Evolutionary conservation across 129 eudicot genomes (phyloP), one percentile per base, ranked within the genome.

Genomic region (Flaveria bidentis): DNA sequence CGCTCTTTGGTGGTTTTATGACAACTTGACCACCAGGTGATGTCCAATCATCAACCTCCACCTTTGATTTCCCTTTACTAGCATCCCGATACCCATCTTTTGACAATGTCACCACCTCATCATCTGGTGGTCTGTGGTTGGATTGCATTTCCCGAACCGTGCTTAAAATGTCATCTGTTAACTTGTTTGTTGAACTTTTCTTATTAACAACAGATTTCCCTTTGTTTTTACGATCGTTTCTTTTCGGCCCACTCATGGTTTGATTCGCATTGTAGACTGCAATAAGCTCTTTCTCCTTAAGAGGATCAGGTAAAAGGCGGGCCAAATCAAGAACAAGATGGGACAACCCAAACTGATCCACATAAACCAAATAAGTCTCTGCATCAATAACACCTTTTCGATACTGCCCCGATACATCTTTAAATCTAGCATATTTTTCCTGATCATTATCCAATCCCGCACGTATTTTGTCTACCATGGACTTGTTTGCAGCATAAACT

Each of bases 291-390:
- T 51, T 82, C 83, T 86, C 93, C 84, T 87, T 94, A 79, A 39
- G 65, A 56, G 87, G 63, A 78, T 94, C 96, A 11, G 99, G 99
- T 22, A 89, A 88, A 25, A 94, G 90, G 20, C 87, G 83, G 18
- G 99, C 97, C 80, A 94, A 46, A 74, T 94, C 99, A n/a, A 73
- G 86, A 82, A 94, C 89, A 62, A 94, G 99, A 87, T 94, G 96
- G 20, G 93, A 85, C 88, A 94, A 85, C 1, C 96, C 94, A 85
- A 89, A 91, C 84, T 91, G 92, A 82, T 89, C 86, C 65, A 87
- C 97, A 74, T 85, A 85, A 7, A 82, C 84, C 62, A 92, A 82
- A 79, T 92, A 94, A 30, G 87, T 86, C 81, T 77, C 89, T 10
- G 93, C 85, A 39, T 85, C 97, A 62, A 94, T 84, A 23, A 52